A percentile compares a stretch with the other conserved stretches of the same genome.
phyloP scores from a whole-genome alignment of 108 stramenopile species.

The Conticribra weissflogii region DNA sequence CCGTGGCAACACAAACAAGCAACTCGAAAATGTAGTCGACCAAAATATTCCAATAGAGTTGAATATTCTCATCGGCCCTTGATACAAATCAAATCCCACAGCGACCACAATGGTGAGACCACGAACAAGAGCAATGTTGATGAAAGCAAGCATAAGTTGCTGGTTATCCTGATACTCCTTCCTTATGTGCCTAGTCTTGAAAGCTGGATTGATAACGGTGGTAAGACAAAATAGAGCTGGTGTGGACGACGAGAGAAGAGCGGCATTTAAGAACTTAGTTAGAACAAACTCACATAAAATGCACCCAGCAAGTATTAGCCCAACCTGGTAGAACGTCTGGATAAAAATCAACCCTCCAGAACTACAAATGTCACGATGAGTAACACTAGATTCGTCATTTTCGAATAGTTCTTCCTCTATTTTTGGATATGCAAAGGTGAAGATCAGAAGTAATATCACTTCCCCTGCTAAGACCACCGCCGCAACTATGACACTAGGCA shows the following conservation, averaged over 20 bases:
- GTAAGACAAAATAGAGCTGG: neutral
- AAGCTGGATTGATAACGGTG: conserved; percentile 5
- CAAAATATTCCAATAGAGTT: neutral
- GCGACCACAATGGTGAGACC: neutral
- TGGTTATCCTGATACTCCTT: conserved; percentile 43
- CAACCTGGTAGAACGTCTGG: conserved; percentile 19
- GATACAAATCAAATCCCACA: neutral
- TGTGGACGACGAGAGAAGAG: neutral
- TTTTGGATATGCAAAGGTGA: conserved; percentile 51
- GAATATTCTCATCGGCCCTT: neutral
- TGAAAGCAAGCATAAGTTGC: conserved; percentile 52
- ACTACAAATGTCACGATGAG: conserved; percentile 27
- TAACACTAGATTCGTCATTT: conserved; percentile 13
- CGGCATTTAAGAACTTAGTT: neutral
- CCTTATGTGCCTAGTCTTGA: conserved; percentile 46
- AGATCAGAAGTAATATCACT: conserved; percentile 25
- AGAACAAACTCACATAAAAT: conserved; percentile 7
- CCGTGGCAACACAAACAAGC: neutral
- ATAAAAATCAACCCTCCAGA: conserved; percentile 23
- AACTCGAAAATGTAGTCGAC: neutral
- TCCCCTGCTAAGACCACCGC: conserved; percentile 38
- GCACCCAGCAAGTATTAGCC: conserved; percentile 48
- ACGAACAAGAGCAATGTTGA: neutral
- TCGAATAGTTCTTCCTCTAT: conserved; percentile 13
- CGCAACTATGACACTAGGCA: too few species aligned